Conservation (phyloP, 1,284 basidiomycete genomes). For the Apiotrichum porosum region DNA sequence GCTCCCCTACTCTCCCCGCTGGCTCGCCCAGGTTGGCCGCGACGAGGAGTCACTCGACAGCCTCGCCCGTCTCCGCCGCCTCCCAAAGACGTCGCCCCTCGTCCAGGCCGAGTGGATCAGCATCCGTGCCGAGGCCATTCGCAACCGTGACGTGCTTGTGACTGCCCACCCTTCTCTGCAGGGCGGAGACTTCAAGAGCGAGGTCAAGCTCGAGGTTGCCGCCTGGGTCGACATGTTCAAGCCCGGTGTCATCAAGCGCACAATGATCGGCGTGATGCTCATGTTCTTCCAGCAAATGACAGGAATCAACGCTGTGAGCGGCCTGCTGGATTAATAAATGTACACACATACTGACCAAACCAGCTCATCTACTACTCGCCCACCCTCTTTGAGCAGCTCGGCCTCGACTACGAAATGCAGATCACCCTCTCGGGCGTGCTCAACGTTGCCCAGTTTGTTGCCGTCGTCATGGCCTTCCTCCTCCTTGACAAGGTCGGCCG, state of each 20-base stretch:
- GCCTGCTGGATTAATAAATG: no score
- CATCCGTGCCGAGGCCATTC: conserved; percentile 36
- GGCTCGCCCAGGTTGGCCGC: conserved; percentile 53
- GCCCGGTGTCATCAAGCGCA: conserved; percentile 16
- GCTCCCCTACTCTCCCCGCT: conserved; percentile 58
- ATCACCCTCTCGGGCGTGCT: conserved; percentile 40
- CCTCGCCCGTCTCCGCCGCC: conserved; percentile 33
- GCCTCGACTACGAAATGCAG: conserved; percentile 30
- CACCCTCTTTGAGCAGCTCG: conserved; percentile 39
- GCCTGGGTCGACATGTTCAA: conserved; percentile 28
- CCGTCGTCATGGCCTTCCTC: conserved; percentile 34
- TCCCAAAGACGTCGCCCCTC: conserved; percentile 28
- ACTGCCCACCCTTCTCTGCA: conserved; percentile 16
- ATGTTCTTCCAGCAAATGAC: conserved; percentile 36
- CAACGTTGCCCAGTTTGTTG: conserved; percentile 41
- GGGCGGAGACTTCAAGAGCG: conserved; percentile 7
- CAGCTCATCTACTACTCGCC: conserved; percentile 34
- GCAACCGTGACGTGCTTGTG: conserved; percentile 18
- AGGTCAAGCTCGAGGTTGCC: conserved; percentile 19
- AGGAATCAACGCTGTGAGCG: conserved; percentile 25
- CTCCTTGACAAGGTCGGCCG: conserved; percentile 46
- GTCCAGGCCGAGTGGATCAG: conserved; percentile 42
- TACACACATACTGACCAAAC: conserved; percentile 1
- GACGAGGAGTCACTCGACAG: conserved; percentile 31
- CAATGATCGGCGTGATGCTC: conserved; percentile 21